A percentile compares a stretch with the other conserved stretches of the same genome.
Conservation (phyloP, 2,329 filamentous ascomycete genomes). For the Fusarium circinatum region DNA sequence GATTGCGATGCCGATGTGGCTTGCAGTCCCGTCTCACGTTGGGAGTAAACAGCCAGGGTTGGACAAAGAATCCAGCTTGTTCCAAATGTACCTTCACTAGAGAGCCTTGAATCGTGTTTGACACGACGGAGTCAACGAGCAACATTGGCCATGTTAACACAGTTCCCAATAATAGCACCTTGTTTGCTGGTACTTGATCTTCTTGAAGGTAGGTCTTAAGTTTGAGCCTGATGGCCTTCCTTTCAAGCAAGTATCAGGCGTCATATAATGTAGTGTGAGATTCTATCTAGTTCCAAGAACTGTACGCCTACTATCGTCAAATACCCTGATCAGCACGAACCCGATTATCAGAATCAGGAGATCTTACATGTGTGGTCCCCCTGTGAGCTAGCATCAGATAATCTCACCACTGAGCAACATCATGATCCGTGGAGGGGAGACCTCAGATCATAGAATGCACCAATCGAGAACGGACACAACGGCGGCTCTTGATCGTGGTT, state of each 20-base stretch:
- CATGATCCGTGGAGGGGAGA: neutral
- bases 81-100: slow-evolving; percentile 18
- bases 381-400: neutral
- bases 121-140: neutral
- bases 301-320: neutral
- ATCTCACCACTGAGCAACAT: slow-evolving; percentile 2
- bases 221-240: neutral
- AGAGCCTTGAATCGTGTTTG: slow-evolving; percentile 7
- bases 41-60: slow-evolving; percentile 6
- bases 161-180: neutral
- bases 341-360: slow-evolving; percentile 25
- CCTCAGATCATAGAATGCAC: slow-evolving; percentile 8
- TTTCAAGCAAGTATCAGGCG: neutral
- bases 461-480: neutral
- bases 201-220: neutral
- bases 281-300: neutral
- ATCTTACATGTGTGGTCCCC: slow-evolving; percentile 26
- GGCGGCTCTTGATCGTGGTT: neutral
- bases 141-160: neutral
- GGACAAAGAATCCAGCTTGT: neutral
- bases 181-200: neutral
- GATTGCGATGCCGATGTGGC: slow-evolving; percentile 4
- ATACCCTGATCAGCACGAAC: neutral
- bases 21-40: slow-evolving; percentile 1
- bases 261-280: neutral